Conservation (phyloP, 345 rosid genomes). For the Syzygium jambos region DNA sequence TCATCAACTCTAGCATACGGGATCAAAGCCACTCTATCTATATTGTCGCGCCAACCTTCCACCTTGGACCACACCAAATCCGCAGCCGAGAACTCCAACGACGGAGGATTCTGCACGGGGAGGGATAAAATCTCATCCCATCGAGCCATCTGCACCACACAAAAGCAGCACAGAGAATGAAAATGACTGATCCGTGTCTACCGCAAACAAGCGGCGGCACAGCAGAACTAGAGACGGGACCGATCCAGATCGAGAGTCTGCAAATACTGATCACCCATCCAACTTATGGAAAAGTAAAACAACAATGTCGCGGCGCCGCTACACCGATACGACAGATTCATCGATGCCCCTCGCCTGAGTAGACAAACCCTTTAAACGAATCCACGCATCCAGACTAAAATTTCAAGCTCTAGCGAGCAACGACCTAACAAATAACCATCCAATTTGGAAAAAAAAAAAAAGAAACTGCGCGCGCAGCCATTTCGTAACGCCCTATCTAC, state of each 20-base stretch:
- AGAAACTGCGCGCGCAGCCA: not conserved
- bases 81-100: slow-evolving; percentile 66
- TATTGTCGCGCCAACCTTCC: slow-evolving; percentile 89
- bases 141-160: slow-evolving; percentile 68
- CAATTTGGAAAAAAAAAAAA: not conserved
- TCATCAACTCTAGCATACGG: slow-evolving; percentile 91
- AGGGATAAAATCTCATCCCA: slow-evolving; percentile 94
- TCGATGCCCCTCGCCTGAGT: not conserved
- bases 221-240: not conserved
- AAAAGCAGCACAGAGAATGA: not conserved
- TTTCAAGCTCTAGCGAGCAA: not conserved
- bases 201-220: not conserved
- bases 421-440: not conserved
- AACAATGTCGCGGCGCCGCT: not conserved
- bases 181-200: not conserved
- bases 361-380: not conserved
- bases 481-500: not conserved
- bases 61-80: slow-evolving; percentile 92
- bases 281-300: not conserved
- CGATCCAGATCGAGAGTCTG: not conserved
- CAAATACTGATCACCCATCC: not conserved
- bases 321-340: not conserved
- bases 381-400: not conserved
- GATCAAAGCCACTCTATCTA: slow-evolving; percentile 85
- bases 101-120: slow-evolving; percentile 81